A percentile compares a stretch with the other conserved stretches of the same genome.
Evolutionary conservation across 169 alveolate species (phyloP).

Genomic region (Eimeria maxima): DNA sequence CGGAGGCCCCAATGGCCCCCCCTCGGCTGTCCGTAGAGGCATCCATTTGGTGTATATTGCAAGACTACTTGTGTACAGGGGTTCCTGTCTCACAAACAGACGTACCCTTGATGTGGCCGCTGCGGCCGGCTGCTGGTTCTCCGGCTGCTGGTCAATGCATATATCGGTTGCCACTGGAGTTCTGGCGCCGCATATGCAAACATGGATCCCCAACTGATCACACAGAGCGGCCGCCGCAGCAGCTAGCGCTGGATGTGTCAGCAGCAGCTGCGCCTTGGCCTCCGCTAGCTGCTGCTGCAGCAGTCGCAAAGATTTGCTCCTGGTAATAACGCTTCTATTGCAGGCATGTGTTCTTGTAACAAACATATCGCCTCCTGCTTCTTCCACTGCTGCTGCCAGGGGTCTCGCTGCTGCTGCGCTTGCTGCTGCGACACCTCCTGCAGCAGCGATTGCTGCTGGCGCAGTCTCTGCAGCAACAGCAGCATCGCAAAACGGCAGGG

Average conservation of each 20-base stretch:
- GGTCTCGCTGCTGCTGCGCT: conserved; percentile 65
- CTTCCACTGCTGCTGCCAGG: conserved; percentile 63
- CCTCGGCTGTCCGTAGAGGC: conserved; percentile 39
- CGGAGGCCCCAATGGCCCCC: conserved; percentile 28
- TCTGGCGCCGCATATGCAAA: conserved; percentile 45
- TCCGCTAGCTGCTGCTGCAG: conserved; percentile 77
- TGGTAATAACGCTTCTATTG: conserved; percentile 30
- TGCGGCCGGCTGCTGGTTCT: conserved; percentile 56
- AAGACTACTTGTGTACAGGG: conserved; percentile 27
- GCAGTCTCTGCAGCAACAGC: conserved; percentile 78
- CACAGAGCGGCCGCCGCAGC: conserved; percentile 54
- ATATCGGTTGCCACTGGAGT: conserved; percentile 32
- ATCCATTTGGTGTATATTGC: conserved; percentile 41
- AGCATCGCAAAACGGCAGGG: conserved; percentile 53
- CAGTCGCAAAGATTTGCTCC: conserved; percentile 68
- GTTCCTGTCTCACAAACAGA: conserved; percentile 28
- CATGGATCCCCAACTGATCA: conserved; percentile 44
- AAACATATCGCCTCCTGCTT: conserved; percentile 43
- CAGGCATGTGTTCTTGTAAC: not conserved
- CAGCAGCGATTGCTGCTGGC: conserved; percentile 60
- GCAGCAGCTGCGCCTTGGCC: conserved; percentile 66
- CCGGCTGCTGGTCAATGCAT: conserved; percentile 36
- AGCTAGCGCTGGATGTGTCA: conserved; percentile 56
- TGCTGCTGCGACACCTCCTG: conserved; percentile 71
- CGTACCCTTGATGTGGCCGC: conserved; percentile 11